These are phyloP conservation scores for Eucalyptus regnans DNA, from an alignment of 345 rosid genomes.

Conservation along the genomic window DNA sequence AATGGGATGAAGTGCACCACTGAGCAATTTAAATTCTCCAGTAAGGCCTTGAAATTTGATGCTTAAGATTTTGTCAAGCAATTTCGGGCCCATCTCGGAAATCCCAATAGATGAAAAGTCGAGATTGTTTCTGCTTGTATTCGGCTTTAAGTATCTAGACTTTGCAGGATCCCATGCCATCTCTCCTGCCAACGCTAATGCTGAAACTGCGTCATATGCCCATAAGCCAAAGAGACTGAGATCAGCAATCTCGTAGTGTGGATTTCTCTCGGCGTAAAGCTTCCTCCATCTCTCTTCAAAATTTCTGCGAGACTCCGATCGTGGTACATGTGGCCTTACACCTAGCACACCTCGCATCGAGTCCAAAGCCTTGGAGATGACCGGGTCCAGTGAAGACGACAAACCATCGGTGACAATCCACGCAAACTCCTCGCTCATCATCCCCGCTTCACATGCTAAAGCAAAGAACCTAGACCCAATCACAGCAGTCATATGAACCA, in stretches of 20 bases:
- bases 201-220: background rate
- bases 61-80: background rate
- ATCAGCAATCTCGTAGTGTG: background rate
- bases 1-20: background rate
- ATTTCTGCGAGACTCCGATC: background rate
- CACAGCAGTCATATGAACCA: conserved; percentile 16
- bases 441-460: conserved; percentile 1
- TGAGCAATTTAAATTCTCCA: background rate
- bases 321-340: background rate
- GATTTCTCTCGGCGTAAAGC: background rate
- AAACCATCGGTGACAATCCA: conserved; percentile 25
- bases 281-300: background rate
- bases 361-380: background rate
- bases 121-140: background rate
- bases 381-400: background rate
- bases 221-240: background rate
- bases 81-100: background rate
- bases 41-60: background rate
- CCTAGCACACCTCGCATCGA: conserved; percentile 4
- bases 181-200: conserved; percentile 1
- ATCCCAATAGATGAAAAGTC: background rate
- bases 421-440: conserved; percentile 16
- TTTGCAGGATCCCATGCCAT: background rate
- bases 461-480: conserved; percentile 15
- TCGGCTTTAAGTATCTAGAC: background rate